Evolutionary conservation across 1,139 yeast genomes (phyloP).

Genomic region (Yamadazyma triangularis): DNA sequence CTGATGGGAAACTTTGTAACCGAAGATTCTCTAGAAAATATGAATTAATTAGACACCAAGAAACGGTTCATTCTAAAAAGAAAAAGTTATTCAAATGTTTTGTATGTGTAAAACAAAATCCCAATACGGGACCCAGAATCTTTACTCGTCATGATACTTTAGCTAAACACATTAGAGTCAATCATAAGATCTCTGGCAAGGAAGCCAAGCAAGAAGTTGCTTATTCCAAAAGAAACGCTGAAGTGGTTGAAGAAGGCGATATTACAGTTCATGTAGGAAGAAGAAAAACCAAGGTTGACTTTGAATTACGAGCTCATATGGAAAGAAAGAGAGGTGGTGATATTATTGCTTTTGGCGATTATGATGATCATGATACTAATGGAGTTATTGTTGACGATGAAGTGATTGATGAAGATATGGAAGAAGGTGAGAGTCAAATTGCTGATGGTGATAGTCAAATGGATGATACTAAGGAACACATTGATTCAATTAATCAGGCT

Average conservation of each 20-base stretch:
- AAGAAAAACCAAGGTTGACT: constrained; percentile 45
- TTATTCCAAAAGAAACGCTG: constrained; percentile 45
- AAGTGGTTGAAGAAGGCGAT: constrained; percentile 42
- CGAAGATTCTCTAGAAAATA: constrained; percentile 91
- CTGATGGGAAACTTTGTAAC: constrained; percentile 56
- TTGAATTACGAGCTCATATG: constrained; percentile 46
- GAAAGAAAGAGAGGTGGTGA: constrained; percentile 29
- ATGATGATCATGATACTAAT: constrained; percentile 16
- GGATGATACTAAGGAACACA: no score
- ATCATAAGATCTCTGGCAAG: constrained; percentile 69
- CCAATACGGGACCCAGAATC: constrained; percentile 54
- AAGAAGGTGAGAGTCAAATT: constrained; percentile 5
- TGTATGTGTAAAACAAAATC: constrained; percentile 68
- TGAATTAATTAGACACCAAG: constrained; percentile 92
- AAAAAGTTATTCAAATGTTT: constrained; percentile 84
- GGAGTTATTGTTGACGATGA: no score
- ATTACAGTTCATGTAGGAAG: constrained; percentile 46
- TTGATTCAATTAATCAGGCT: constrained; percentile 7
- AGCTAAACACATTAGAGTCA: constrained; percentile 86
- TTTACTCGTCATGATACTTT: constrained; percentile 94
- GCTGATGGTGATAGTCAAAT: constrained; percentile 10
- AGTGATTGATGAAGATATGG: no score
- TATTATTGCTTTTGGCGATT: constrained; percentile 10
- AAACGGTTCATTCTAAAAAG: constrained; percentile 88
- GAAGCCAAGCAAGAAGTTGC: constrained; percentile 59